Base-by-base conservation (phyloP, 768 basidiomycete genomes). In the Butyriboletus loyo region DNA sequence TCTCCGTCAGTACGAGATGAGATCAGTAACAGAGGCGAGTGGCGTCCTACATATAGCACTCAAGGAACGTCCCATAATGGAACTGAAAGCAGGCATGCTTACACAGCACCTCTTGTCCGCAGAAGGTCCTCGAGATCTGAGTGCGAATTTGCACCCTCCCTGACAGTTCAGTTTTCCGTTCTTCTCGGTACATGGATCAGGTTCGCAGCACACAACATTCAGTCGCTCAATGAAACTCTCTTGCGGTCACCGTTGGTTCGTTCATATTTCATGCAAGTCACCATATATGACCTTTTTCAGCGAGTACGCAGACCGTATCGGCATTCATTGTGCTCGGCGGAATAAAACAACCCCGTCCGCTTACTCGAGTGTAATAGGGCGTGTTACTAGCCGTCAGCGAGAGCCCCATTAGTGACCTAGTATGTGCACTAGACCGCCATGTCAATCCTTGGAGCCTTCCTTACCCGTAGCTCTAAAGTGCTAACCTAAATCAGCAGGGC, bases 1-100 rank as follows among this genome's bases (percentile, higher is more conserved):
- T 63, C 46, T 43, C 57, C 64, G 54, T 51, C 52, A 31, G 42
- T 40, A 55, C 38, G 56, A 54, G 47, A 50, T 54, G 44, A 52
- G 49, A 32, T 42, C n/a, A n/a, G n/a, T n/a, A 39, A 31, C 52
- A 52, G 48, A 63, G 57, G 54, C 53, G 61, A 66, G 64, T 53
- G 60, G 58, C 51, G 54, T 46, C 50, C 49, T 40, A 37, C 49
- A 22, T 40, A 37, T 51, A 22, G 31, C 50, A 39, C 37, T 44
- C 45, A 45, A n/a, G 42, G 28, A 37, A 37, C n/a, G 21, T 54
- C 52, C 52, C 31, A 19, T 43, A 56, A 66, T 54, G 32, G 63
- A 56, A 50, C 41, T 50, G 30, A 49, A 24, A 19, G 7, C 39
- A 42, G 40, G 21, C n/a, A 32, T 0, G 31, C 41, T 49, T 52